Conservation (phyloP, 768 basidiomycete genomes). For the Lyophyllum shimeji region DNA sequence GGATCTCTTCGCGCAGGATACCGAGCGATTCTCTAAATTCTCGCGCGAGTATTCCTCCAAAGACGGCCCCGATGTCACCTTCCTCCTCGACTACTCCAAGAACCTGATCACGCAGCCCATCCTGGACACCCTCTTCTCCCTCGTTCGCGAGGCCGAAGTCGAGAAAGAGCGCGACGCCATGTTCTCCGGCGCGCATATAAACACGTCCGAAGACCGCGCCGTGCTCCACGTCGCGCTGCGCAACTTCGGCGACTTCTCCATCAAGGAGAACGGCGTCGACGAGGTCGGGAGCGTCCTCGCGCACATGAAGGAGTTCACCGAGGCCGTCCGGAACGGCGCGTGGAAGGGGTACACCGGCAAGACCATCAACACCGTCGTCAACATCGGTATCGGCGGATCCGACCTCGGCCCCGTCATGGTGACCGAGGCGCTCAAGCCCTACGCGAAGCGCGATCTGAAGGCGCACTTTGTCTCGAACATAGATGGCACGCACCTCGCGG, state of each 20-base stretch:
- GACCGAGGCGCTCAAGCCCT: constrained; percentile 93
- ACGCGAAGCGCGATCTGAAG: constrained; percentile 85
- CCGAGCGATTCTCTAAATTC: constrained; percentile 84
- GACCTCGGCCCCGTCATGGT: constrained; percentile 99
- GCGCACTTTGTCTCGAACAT: constrained; percentile 96
- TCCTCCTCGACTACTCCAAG: constrained; percentile 97
- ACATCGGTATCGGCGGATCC: constrained; percentile 98
- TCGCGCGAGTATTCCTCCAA: constrained; percentile 72
- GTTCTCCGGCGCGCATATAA: constrained; percentile 96
- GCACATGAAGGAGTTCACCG: constrained; percentile 91
- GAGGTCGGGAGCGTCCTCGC: constrained; percentile 82
- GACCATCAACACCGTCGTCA: constrained; percentile 90
- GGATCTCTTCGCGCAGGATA: constrained; percentile 90
- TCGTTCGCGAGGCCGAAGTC: constrained; percentile 84
- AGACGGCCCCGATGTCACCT: constrained; percentile 65
- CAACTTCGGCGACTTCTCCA: constrained; percentile 72
- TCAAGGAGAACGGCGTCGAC: constrained; percentile 76
- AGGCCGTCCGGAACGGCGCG: constrained; percentile 77
- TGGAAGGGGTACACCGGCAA: constrained; percentile 99
- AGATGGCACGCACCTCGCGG: constrained; percentile 96
- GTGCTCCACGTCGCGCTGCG: constrained; percentile 95
- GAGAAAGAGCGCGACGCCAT: constrained; percentile 87
- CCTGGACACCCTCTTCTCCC: constrained; percentile 69
- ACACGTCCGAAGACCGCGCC: constrained; percentile 96
- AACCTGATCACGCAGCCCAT: constrained; percentile 90